Evolutionary conservation across 2,329 filamentous ascomycete genomes (phyloP).

Genomic region (Cytospora leucostoma): DNA sequence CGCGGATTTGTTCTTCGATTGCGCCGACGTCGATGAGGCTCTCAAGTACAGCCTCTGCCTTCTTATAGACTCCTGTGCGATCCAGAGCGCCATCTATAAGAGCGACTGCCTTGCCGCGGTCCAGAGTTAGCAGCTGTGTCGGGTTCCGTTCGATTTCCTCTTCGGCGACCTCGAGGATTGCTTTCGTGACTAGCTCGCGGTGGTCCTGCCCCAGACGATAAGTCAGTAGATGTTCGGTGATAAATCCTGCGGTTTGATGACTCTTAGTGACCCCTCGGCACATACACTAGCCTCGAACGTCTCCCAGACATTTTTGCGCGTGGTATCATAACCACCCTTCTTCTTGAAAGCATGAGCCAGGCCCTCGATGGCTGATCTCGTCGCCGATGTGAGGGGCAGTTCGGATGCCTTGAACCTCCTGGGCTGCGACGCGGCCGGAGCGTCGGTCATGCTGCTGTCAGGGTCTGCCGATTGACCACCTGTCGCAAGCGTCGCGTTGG

Average conservation of each 20-base stretch:
- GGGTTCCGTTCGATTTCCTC: slow-evolving; percentile 76
- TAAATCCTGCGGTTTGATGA: too few relatives aligned
- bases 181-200: slow-evolving; percentile 65
- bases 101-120: slow-evolving; percentile 71
- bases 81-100: slow-evolving; percentile 79
- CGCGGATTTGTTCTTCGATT: slow-evolving; percentile 70
- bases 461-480: slow-evolving; percentile 13
- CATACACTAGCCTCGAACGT: slow-evolving; percentile 71
- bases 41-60: slow-evolving; percentile 67
- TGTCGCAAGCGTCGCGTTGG: slow-evolving; percentile 15
- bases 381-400: slow-evolving; percentile 71
- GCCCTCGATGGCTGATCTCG: slow-evolving; percentile 71
- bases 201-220: slow-evolving; percentile 56
- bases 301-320: slow-evolving; percentile 76
- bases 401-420: slow-evolving; percentile 72
- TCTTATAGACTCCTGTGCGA: slow-evolving; percentile 73
- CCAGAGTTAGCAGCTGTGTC: slow-evolving; percentile 68
- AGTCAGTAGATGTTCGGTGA: not conserved
- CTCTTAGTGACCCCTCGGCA: not conserved
- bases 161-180: slow-evolving; percentile 70
- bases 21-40: slow-evolving; percentile 66
- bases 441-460: slow-evolving; percentile 60
- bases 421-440: slow-evolving; percentile 35
- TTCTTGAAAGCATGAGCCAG: slow-evolving; percentile 84
- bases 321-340: slow-evolving; percentile 77